Evolutionary conservation across 345 rosid species (phyloP).

Genomic region (Arabis alpina): DNA sequence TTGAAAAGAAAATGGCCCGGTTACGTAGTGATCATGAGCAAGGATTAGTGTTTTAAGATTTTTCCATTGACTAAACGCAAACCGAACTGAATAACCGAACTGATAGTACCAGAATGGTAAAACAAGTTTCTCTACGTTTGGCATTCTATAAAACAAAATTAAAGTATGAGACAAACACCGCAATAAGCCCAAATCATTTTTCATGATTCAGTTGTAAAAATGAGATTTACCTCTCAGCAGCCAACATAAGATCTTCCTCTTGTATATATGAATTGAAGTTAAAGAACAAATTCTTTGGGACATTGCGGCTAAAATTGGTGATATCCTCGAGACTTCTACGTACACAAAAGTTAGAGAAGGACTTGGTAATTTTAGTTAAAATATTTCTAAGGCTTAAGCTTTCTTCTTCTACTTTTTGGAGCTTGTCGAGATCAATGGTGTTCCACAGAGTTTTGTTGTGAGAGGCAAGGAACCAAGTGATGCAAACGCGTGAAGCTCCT

Average conservation of each 20-base stretch:
- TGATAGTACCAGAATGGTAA: constrained; percentile 11
- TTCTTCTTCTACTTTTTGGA: constrained; percentile 2
- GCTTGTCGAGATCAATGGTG: constrained; percentile 4
- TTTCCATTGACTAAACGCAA: constrained; percentile 17
- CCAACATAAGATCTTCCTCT: constrained; percentile 18
- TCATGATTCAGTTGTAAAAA: not conserved
- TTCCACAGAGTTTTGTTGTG: constrained; percentile 23
- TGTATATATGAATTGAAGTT: not conserved
- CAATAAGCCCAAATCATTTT: not conserved
- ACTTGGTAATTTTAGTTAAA: not conserved
- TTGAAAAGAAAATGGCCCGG: not conserved
- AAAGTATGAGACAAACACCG: not conserved
- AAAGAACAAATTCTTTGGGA: constrained; percentile 17
- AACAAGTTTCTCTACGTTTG: constrained; percentile 30
- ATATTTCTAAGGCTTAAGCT: not conserved
- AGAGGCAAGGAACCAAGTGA: constrained; percentile 31
- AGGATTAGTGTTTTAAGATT: constrained; percentile 34
- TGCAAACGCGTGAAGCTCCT: constrained; percentile 21
- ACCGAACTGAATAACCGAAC: not conserved
- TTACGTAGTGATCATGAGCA: not conserved
- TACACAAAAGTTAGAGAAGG: not conserved
- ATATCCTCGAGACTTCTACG: not conserved
- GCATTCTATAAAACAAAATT: not conserved
- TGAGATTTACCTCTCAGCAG: constrained; percentile 27
- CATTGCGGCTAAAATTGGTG: constrained; percentile 10